A percentile compares a stretch with the other conserved stretches of the same genome.
Evolutionary conservation across 2,329 filamentous ascomycete genomes (phyloP).

Genomic region (Xylariaceae sp.): DNA sequence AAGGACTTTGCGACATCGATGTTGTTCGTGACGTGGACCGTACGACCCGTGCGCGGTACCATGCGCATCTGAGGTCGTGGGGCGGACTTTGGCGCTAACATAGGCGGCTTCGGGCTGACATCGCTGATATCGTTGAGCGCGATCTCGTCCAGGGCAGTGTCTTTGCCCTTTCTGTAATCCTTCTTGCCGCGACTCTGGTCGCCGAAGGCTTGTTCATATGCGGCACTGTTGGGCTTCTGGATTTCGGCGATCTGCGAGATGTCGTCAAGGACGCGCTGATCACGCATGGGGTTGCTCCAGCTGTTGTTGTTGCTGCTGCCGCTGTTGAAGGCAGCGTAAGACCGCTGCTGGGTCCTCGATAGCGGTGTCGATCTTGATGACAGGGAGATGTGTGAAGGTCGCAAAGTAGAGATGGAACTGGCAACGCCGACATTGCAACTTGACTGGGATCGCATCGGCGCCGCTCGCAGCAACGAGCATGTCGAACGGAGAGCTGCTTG

Average conservation of each 20-base stretch:
- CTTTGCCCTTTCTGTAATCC: not conserved
- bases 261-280: not conserved
- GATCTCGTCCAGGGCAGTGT: not conserved
- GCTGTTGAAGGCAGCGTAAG: conserved; percentile 3
- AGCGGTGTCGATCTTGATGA: not conserved
- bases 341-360: conserved; percentile 9
- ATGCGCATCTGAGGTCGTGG: conserved; percentile 32
- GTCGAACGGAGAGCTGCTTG: conserved; percentile 25
- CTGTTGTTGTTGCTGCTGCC: not conserved
- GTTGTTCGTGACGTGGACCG: conserved; percentile 37
- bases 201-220: conserved; percentile 15
- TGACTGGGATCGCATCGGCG: conserved; percentile 20
- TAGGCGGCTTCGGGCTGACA: not conserved
- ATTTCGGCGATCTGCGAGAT: conserved; percentile 17
- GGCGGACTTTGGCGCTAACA: not conserved
- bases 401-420: not conserved
- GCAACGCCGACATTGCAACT: conserved; percentile 6
- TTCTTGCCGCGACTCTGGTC: not conserved
- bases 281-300: conserved; percentile 16
- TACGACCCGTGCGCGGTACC: conserved; percentile 41
- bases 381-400: not conserved
- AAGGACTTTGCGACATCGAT: conserved; percentile 45
- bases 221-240: conserved; percentile 22
- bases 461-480: conserved; percentile 20
- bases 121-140: conserved; percentile 22